These are phyloP conservation scores for Articulospora tetracladia DNA, from an alignment of 495 filamentous ascomycete species.

Conservation along the genomic window DNA sequence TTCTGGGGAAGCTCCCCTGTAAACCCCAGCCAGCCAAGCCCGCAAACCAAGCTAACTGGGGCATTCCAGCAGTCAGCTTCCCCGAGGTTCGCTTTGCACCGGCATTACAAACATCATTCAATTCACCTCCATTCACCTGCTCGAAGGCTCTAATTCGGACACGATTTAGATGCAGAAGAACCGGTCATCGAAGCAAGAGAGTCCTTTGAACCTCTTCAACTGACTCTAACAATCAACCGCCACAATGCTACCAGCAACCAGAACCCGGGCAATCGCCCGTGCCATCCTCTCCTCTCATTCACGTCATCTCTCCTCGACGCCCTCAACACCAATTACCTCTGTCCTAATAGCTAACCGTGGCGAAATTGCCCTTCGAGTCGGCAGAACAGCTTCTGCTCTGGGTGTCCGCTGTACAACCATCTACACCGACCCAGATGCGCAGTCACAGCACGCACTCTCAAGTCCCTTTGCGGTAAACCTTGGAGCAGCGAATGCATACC, in stretches of 20 bases:
- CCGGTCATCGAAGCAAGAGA: neutral
- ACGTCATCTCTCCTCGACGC: conserved; percentile 15
- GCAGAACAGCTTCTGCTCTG: conserved; percentile 77
- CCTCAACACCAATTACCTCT: conserved; percentile 61
- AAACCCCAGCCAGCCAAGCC: neutral
- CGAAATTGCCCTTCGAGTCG: conserved; percentile 93
- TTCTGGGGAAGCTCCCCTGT: neutral
- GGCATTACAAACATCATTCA: neutral
- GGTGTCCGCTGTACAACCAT: conserved; percentile 93
- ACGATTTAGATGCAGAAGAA: neutral
- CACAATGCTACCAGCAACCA: conserved; percentile 20
- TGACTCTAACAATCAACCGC: neutral
- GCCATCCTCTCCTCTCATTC: conserved; percentile 5
- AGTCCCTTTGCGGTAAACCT: conserved; percentile 80
- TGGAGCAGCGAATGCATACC: conserved; percentile 75
- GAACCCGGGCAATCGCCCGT: conserved; percentile 22
- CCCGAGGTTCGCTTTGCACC: neutral
- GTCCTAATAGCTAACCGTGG: conserved; percentile 95
- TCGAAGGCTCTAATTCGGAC: neutral
- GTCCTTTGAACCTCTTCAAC: neutral
- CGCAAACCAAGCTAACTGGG: neutral
- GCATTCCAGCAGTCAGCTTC: neutral
- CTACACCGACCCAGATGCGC: conserved; percentile 88
- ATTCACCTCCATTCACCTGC: neutral
- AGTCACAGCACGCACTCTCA: conserved; percentile 82